These are phyloP conservation scores for Alternaria sp. DNA, from an alignment of 2,329 filamentous ascomycete genomes.

Conservation along the genomic window DNA sequence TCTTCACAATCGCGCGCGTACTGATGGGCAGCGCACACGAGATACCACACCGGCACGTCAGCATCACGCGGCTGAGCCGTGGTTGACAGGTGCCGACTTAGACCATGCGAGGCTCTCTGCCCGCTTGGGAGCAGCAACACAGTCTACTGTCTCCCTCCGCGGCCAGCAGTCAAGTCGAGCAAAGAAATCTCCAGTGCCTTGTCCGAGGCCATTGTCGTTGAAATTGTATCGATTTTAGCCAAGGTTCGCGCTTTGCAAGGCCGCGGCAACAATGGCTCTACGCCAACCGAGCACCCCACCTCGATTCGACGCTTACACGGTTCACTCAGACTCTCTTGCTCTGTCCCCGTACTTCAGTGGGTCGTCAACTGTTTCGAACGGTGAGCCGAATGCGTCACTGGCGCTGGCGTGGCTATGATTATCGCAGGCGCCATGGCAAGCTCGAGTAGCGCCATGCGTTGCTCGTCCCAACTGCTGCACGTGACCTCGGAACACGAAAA, in stretches of 20 bases:
- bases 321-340: constrained; percentile 6
- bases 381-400: constrained; percentile 20
- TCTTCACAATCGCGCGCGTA: constrained; percentile 23
- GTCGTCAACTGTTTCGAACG: constrained; percentile 19
- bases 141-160: constrained; percentile 2
- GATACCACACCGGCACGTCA: constrained; percentile 27
- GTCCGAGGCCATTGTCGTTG: constrained; percentile 15
- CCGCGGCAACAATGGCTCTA: constrained; percentile 11
- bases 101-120: constrained; percentile 16
- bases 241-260: constrained; percentile 17
- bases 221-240: constrained; percentile 22
- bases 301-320: constrained; percentile 5
- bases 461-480: constrained; percentile 6
- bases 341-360: constrained; percentile 7
- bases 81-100: constrained; percentile 26
- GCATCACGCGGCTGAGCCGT: constrained; percentile 40
- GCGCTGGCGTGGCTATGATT: constrained; percentile 18
- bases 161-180: constrained; percentile 8
- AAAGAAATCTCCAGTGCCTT: constrained; percentile 18
- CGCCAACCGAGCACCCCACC: constrained; percentile 10
- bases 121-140: constrained; percentile 15
- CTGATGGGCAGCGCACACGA: constrained; percentile 22
- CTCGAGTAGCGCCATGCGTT: constrained; percentile 2
- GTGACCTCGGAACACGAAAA: constrained; percentile 9
- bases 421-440: constrained; percentile 12